phyloP scores from a whole-genome alignment of 2,329 filamentous ascomycete genomes.

The Colletotrichum agaves region DNA sequence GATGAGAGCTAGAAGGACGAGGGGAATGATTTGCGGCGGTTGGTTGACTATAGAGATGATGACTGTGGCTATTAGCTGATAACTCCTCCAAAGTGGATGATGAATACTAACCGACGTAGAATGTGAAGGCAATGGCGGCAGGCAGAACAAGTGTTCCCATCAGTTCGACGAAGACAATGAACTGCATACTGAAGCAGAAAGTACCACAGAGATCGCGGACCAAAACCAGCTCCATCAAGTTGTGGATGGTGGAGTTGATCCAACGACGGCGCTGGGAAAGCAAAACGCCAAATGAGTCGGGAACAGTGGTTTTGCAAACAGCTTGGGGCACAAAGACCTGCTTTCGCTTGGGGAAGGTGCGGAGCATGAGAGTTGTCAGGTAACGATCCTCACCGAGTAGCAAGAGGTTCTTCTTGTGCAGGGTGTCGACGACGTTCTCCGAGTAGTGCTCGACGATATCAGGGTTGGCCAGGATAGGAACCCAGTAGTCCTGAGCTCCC shows the following conservation, averaged over 20 bases:
- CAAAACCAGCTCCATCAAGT: slow-evolving; percentile 95
- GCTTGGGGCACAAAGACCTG: slow-evolving; percentile 98
- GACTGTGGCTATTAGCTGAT: slow-evolving; percentile 60
- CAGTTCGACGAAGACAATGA: slow-evolving; percentile 94
- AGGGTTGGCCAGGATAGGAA: slow-evolving; percentile 96
- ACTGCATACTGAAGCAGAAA: slow-evolving; percentile 99
- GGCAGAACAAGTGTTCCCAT: slow-evolving; percentile 94
- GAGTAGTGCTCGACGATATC: slow-evolving; percentile 99
- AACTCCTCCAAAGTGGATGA: neutral
- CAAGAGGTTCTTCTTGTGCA: slow-evolving; percentile 97
- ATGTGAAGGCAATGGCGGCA: slow-evolving; percentile 95
- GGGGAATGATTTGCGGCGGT: slow-evolving; percentile 86
- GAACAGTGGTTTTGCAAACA: slow-evolving; percentile 98
- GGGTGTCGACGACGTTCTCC: slow-evolving; percentile 97
- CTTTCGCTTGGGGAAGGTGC: slow-evolving; percentile 98
- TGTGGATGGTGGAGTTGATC: slow-evolving; percentile 99
- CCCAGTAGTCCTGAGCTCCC: slow-evolving; percentile 99
- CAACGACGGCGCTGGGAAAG: slow-evolving; percentile 95
- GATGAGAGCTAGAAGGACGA: slow-evolving; percentile 89
- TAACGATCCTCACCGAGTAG: slow-evolving; percentile 95
- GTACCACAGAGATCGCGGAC: slow-evolving; percentile 97
- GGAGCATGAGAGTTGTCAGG: slow-evolving; percentile 95
- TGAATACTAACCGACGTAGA: slow-evolving; percentile 84
- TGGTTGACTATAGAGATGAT: slow-evolving; percentile 84
- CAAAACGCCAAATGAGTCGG: slow-evolving; percentile 90